These are phyloP conservation scores for Iodosphaeria phyllophila DNA, from an alignment of 2,329 filamentous ascomycete genomes.

Conservation along the genomic window DNA sequence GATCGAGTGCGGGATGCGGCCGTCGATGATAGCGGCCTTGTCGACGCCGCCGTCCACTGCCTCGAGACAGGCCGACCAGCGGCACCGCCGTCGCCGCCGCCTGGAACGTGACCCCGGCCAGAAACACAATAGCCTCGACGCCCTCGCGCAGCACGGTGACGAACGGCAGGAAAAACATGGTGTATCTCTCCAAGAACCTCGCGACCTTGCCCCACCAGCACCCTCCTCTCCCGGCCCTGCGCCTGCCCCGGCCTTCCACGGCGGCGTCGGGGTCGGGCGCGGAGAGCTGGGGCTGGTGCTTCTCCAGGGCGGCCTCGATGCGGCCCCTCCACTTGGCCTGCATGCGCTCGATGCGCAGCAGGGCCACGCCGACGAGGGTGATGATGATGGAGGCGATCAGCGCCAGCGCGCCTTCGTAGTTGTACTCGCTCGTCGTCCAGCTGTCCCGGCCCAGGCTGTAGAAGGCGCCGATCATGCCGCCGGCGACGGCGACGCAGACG, in stretches of 20 bases:
- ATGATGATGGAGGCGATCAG: slow-evolving; percentile 65
- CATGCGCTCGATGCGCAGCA: slow-evolving; percentile 66
- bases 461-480: slow-evolving; percentile 52
- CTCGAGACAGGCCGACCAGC: too few species aligned
- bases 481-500: slow-evolving; percentile 46
- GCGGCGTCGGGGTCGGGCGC: slow-evolving; percentile 24
- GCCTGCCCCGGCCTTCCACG: too few species aligned
- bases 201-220: slow-evolving; percentile 28
- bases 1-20: too few species aligned
- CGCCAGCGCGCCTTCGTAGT: slow-evolving; percentile 67
- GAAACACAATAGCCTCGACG: slow-evolving; percentile 71
- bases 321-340: slow-evolving; percentile 80
- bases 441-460: slow-evolving; percentile 48
- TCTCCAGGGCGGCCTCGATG: slow-evolving; percentile 52
- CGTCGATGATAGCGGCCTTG: too few species aligned
- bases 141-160: slow-evolving; percentile 77
- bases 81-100: slow-evolving; percentile 61
- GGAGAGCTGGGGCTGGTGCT: too few species aligned
- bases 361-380: slow-evolving; percentile 59
- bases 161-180: slow-evolving; percentile 75
- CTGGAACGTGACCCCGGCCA: slow-evolving; percentile 69
- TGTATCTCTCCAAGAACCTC: slow-evolving; percentile 54
- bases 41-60: too few species aligned
- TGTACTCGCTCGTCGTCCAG: slow-evolving; percentile 51
- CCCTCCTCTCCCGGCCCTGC: too few species aligned